Evolutionary conservation across 2,329 filamentous ascomycete species (phyloP), one percentile per base, ranked within the genome.

Genomic region (Cercospora sojina): DNA sequence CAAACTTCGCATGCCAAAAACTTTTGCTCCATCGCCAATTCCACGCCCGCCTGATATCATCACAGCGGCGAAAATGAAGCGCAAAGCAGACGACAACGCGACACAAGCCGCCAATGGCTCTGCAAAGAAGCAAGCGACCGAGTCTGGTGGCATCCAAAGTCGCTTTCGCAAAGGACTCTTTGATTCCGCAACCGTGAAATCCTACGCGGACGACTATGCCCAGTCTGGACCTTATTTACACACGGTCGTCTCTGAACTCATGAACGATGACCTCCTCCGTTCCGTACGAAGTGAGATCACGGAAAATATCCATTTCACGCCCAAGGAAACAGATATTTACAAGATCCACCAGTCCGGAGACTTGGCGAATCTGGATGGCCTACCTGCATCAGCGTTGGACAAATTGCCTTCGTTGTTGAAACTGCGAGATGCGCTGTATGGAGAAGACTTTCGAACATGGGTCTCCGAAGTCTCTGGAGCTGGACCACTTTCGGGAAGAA

Each of bases 311-410:
- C 89, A 91, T 72, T 99, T 99, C 82, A 97, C 95, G 12, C 93
- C 93, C 74, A 99, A 99, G 80, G 95, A 99, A 80, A 99, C 95
- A 57, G 95, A 99, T 79, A 99, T 99, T 74, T 99, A 99, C 86
- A 97, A 96, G 81, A 98, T 99, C 77, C 93, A 97, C 85, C 95
- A 99, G 83, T 98, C 94, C 4, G 95, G 95, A 71, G 95, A 99
- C 78, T 86, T 99, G 35, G 95, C 95, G 56, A 99, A 99, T 80
- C 88, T 99, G 66, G 94, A 97, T 79, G 95, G 95, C 25, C 87
- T 99, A 51, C 92, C 96, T 69, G 90, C 96, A 77, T 88, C 89
- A 7, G 93, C 93, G 6, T 86, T 98, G 63, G 86, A 90, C 68
- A 93, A 92, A 77, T 83, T 99, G 13, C 95, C 95, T 0, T 96